Base-by-base conservation (phyloP, 2,329 filamentous ascomycete species). In the Cladobotryum protrusum region DNA sequence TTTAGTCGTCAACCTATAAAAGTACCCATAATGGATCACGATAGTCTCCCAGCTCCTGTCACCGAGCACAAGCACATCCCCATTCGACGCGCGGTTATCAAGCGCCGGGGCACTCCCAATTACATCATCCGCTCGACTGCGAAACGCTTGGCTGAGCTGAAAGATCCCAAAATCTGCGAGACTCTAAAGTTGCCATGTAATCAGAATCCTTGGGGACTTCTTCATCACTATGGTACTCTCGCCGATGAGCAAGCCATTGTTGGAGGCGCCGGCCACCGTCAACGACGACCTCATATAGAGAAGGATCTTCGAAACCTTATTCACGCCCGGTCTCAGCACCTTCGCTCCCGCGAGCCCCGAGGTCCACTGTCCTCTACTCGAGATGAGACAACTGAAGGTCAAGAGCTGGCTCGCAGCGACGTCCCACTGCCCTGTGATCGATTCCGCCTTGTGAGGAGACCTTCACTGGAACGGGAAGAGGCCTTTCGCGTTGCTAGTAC, bases 381-480 rank as follows among this genome's bases (percentile, higher is more conserved):
- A 5, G 50, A 55, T 11, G 52, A 52, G 36, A 61, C 62, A 53
- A 56, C 59, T 8, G 70, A 72, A 52, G 66, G 63, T 34, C 53
- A 60, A 20, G 64, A 65, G 9, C 61, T 72, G 15, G 70, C 70
- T 1, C 59, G 58, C 15, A 67, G 65, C 50, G 54, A 59, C 36
- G 53, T 67, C n/a, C 58, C 60, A n/a, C 61, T 72, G 3, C 70
- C 70, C 2, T 62, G 66, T 32, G 71, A 73, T 52, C 52, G 59
- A 34, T 57, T 55, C 13, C 61, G 63, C 13, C 63, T 67, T 20
- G 52, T 53, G n/a, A 65, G 69, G 8, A 62, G 61, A 8, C 73
- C 73, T 2, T 67, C 66, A 1, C 65, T 76, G 18, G 72, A 74
- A 54, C 63, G 74, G 9, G 68, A 76, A 56, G 72, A 74, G 40